Percentiles rank a stretch among this genome's conserved stretches.
Conservation (phyloP, 2,329 filamentous ascomycete species). For the Cucurbitaria berberidis region DNA sequence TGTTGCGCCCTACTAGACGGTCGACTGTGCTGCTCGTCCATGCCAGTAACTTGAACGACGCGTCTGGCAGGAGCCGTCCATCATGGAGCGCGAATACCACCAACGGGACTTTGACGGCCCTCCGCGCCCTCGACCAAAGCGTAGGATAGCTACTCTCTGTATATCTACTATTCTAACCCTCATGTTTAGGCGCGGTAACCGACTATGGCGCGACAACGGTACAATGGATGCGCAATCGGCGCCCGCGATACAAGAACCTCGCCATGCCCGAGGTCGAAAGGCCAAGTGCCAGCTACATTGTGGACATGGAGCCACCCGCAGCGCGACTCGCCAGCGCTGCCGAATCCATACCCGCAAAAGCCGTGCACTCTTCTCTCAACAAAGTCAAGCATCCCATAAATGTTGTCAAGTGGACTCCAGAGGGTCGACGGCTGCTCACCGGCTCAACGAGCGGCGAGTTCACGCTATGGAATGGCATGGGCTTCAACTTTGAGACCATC, state of each 20-base stretch:
- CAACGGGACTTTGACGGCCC: slow-evolving; percentile 43
- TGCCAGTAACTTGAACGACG: slow-evolving; percentile 4
- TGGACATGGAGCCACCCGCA: slow-evolving; percentile 88
- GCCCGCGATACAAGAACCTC: slow-evolving; percentile 74
- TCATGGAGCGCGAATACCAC: slow-evolving; percentile 48
- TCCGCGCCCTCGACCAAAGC: slow-evolving; percentile 44
- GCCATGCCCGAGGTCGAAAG: slow-evolving; percentile 79
- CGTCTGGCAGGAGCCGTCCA: slow-evolving; percentile 9
- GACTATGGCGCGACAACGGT: slow-evolving; percentile 91
- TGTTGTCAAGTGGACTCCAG: slow-evolving; percentile 95
- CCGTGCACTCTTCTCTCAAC: slow-evolving; percentile 96
- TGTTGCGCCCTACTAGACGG: not conserved
- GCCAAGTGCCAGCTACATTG: slow-evolving; percentile 85
- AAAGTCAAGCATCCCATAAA: slow-evolving; percentile 98
- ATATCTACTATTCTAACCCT: slow-evolving; percentile 2
- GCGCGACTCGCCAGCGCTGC: slow-evolving; percentile 76
- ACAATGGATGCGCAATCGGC: slow-evolving; percentile 87
- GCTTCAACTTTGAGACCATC: slow-evolving; percentile 99
- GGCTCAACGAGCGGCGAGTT: slow-evolving; percentile 97
- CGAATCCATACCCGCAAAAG: slow-evolving; percentile 90
- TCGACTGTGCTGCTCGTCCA: slow-evolving; percentile 1
- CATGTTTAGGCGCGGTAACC: slow-evolving; percentile 75
- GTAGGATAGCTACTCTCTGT: slow-evolving; percentile 30
- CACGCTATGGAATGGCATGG: slow-evolving; percentile 97
- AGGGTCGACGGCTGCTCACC: slow-evolving; percentile 88